phyloP scores from a whole-genome alignment of 2,329 filamentous ascomycete genomes.

The Colletotrichum euphorbiae region DNA sequence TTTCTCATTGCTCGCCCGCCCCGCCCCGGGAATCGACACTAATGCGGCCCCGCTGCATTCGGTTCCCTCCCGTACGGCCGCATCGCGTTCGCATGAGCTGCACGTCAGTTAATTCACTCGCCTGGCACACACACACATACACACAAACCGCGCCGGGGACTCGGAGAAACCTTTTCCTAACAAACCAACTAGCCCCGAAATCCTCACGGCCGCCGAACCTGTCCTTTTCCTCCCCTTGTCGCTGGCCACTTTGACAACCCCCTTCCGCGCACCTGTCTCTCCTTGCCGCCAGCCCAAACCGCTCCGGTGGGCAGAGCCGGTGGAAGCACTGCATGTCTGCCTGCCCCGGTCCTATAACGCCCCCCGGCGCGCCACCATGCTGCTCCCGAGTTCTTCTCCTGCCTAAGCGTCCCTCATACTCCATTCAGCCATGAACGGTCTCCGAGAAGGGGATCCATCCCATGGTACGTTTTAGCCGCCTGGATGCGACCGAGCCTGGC shows the following conservation, averaged over 20 bases:
- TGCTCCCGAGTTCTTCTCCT: neutral
- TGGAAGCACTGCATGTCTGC: neutral
- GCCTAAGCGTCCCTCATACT: neutral
- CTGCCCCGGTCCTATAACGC: constrained; percentile 12
- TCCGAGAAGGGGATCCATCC: neutral
- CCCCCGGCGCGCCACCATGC: constrained; percentile 10
- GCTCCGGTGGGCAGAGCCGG: constrained; percentile 10
- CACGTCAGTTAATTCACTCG: constrained; percentile 26
- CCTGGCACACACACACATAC: neutral
- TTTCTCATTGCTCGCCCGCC: neutral
- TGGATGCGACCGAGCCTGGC: neutral
- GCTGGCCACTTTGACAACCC: neutral
- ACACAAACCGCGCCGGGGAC: too few relatives aligned
- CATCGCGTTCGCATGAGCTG: constrained; percentile 18
- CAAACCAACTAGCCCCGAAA: neutral
- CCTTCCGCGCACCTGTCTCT: neutral
- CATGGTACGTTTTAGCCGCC: neutral
- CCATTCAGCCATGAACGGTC: too few relatives aligned
- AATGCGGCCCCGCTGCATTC: constrained; percentile 31
- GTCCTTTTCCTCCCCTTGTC: neutral
- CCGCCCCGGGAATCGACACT: constrained; percentile 30
- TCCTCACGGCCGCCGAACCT: neutral
- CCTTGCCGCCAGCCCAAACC: constrained; percentile 15
- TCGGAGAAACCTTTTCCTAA: neutral
- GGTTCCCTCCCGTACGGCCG: constrained; percentile 34